Percentiles rank a stretch among this genome's conserved stretches.
phyloP scores from a whole-genome alignment of 2,329 filamentous ascomycete species.

The Cladosporium sp. region DNA sequence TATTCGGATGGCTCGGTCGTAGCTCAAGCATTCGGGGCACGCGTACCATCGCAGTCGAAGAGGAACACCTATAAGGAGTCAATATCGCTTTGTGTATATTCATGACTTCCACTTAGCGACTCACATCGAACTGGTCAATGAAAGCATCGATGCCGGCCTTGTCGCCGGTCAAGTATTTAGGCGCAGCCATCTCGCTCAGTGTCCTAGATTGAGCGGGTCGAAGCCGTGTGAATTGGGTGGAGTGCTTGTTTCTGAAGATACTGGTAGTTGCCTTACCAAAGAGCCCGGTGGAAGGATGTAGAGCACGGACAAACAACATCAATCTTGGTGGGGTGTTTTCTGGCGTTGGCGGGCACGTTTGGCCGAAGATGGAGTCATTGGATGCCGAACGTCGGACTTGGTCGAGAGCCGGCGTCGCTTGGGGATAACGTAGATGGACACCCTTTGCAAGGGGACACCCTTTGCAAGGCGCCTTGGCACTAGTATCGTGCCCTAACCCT shows the following conservation, averaged over 20 bases:
- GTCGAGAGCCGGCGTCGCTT: neutral
- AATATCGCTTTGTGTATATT: neutral
- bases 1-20: neutral
- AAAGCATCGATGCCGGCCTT: conserved; percentile 73
- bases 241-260: neutral
- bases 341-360: conserved; percentile 2
- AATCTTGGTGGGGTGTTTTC: neutral
- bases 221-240: neutral
- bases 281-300: neutral
- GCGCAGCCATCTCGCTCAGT: neutral
- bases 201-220: neutral
- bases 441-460: no score
- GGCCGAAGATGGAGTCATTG: conserved; percentile 7
- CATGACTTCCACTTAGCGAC: conserved; percentile 34
- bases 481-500: no score
- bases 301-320: conserved; percentile 1
- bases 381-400: neutral
- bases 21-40: neutral
- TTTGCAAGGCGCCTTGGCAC: no score
- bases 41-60: conserved; percentile 89
- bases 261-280: neutral
- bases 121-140: conserved; percentile 79
- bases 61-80: conserved; percentile 68
- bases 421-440: no score
- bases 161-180: conserved; percentile 71